These are phyloP conservation scores for Colletotrichum sp. DNA, from an alignment of 2,329 filamentous ascomycete genomes.

Conservation along the genomic window DNA sequence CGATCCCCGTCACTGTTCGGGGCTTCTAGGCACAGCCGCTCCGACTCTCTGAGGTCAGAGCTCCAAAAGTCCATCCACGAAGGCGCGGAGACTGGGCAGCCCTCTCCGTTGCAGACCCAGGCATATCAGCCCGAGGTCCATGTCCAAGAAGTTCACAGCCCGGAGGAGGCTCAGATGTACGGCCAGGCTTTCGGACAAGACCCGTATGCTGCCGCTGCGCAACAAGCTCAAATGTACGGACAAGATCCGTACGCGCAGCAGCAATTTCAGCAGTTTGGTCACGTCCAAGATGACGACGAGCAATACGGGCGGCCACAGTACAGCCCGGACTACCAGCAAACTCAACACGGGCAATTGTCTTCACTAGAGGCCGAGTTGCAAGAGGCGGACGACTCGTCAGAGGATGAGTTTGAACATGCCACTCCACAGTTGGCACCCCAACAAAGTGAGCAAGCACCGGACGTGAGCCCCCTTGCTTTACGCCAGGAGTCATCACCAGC, in stretches of 20 bases:
- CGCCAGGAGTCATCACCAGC: slow-evolving; percentile 14
- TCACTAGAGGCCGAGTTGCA: background rate
- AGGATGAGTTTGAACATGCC: background rate
- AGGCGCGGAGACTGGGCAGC: background rate
- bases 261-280: background rate
- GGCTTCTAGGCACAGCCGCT: slow-evolving; percentile 7
- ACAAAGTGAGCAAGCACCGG: slow-evolving; percentile 13
- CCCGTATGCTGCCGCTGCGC: background rate
- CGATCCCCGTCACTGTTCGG: slow-evolving; percentile 1
- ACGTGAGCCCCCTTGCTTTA: slow-evolving; percentile 23
- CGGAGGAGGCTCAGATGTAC: background rate
- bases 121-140: background rate
- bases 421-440: slow-evolving; percentile 22
- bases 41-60: slow-evolving; percentile 4
- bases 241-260: background rate
- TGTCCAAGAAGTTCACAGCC: background rate
- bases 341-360: background rate
- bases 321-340: background rate
- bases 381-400: background rate
- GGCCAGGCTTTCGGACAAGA: background rate
- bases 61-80: background rate
- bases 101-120: background rate
- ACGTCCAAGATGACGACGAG: background rate
- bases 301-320: background rate
- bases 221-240: background rate